Conservation (phyloP, 495 filamentous ascomycete species). For the Aspergillus homomorphus region DNA sequence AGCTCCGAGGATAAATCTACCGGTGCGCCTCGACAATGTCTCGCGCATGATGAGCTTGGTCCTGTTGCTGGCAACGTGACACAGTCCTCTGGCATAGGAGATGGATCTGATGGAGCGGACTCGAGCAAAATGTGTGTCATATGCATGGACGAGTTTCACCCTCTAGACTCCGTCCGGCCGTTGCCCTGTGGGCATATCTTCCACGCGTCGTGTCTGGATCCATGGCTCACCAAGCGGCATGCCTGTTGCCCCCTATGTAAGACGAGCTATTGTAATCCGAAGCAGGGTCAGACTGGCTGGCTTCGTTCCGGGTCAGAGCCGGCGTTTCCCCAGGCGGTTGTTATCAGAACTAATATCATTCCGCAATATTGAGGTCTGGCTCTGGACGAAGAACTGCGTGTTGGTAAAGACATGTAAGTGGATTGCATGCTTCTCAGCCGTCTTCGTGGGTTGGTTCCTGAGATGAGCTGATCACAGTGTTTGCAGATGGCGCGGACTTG, state of each 20-base stretch:
- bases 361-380: neutral
- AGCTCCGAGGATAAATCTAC: neutral
- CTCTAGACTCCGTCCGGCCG: slow-evolving; percentile 82
- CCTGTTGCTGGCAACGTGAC: neutral
- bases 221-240: slow-evolving; percentile 88
- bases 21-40: neutral
- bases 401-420: neutral
- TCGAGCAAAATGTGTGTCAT: slow-evolving; percentile 63
- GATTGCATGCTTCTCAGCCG: too few species aligned
- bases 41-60: neutral
- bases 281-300: neutral
- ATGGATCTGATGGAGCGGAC: slow-evolving; percentile 60
- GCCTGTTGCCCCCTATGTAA: slow-evolving; percentile 98
- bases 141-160: slow-evolving; percentile 82
- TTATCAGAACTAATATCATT: slow-evolving; percentile 11
- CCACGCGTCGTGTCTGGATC: slow-evolving; percentile 90
- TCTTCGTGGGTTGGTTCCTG: too few species aligned
- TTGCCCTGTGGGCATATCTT: slow-evolving; percentile 94
- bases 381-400: neutral
- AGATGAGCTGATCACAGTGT: too few species aligned
- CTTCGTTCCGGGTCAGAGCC: neutral
- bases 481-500: too few species aligned
- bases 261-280: slow-evolving; percentile 34
- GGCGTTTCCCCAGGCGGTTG: slow-evolving; percentile 2
- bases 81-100: neutral